Evolutionary conservation across 2,329 filamentous ascomycete genomes (phyloP).

Genomic region (Fusarium tanahbumbuense): DNA sequence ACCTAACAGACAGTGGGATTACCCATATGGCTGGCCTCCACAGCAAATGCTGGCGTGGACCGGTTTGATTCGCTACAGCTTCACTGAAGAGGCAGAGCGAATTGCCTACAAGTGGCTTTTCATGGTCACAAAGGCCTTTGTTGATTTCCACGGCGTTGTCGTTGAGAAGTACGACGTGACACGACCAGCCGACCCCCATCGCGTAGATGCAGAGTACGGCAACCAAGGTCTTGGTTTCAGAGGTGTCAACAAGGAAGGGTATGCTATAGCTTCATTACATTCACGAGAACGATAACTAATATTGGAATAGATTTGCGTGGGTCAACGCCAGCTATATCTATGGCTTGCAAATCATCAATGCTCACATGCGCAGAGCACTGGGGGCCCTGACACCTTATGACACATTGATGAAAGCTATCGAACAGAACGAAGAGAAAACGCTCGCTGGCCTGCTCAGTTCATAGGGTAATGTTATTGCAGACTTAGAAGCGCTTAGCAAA

Average conservation of each 20-base stretch:
- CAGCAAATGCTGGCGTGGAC: constrained; percentile 99
- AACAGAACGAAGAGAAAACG: constrained; percentile 65
- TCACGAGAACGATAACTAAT: constrained; percentile 44
- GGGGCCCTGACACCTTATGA: constrained; percentile 90
- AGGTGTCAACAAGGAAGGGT: constrained; percentile 96
- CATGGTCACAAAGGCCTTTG: constrained; percentile 98
- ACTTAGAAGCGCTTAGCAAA: constrained; percentile 19
- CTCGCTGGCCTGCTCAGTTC: constrained; percentile 56
- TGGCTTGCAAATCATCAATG: constrained; percentile 87
- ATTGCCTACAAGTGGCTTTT: constrained; percentile 96
- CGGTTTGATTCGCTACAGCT: constrained; percentile 90
- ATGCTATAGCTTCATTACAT: constrained; percentile 33
- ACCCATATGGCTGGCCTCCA: constrained; percentile 97
- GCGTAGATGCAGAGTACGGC: constrained; percentile 95
- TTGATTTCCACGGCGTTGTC: constrained; percentile 97
- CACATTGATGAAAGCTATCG: constrained; percentile 78
- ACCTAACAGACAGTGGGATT: constrained; percentile 98
- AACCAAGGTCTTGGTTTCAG: constrained; percentile 97
- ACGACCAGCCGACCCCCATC: constrained; percentile 86
- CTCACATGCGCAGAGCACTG: constrained; percentile 88
- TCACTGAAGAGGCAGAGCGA: constrained; percentile 87
- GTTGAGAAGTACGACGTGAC: constrained; percentile 99
- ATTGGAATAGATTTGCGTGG: constrained; percentile 84
- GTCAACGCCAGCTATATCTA: constrained; percentile 98
- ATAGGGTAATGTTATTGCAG: constrained; percentile 28